phyloP scores from a whole-genome alignment of 2,329 filamentous ascomycete species.

The Sphaerostilbella broomeana region DNA sequence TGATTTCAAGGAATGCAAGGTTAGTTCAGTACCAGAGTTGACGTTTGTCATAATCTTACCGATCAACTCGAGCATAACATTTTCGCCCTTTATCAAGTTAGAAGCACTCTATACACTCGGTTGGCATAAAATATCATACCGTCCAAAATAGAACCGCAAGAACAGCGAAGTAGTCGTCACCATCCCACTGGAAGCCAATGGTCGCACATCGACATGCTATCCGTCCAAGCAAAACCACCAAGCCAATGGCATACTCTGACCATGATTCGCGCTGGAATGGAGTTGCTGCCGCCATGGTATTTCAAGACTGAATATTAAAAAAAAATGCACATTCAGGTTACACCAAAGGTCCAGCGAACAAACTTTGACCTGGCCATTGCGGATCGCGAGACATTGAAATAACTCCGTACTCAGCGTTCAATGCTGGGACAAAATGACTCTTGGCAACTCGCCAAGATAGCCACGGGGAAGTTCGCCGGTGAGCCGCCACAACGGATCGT shows the following conservation, averaged over 20 bases:
- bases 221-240: conserved; percentile 31
- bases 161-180: conserved; percentile 37
- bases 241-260: conserved; percentile 36
- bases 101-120: too few relatives aligned
- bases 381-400: too few relatives aligned
- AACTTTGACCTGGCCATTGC: too few relatives aligned
- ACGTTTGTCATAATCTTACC: conserved; percentile 18
- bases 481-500: too few relatives aligned
- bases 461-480: too few relatives aligned
- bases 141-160: conserved; percentile 33
- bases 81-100: conserved; percentile 17
- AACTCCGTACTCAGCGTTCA: too few relatives aligned
- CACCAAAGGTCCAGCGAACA: too few relatives aligned
- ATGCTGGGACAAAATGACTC: too few relatives aligned
- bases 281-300: conserved; percentile 23
- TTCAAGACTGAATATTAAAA: background rate
- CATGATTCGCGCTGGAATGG: conserved; percentile 39
- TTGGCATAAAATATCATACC: conserved; percentile 17
- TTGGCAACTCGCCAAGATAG: too few relatives aligned
- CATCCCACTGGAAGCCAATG: conserved; percentile 35
- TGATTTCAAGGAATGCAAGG: conserved; percentile 3
- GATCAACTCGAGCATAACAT: conserved; percentile 29
- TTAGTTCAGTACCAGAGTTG: background rate
- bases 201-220: conserved; percentile 32
- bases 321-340: background rate